Conservation (phyloP, 2,329 filamentous ascomycete species). For the Pyrenochaeta sp. region DNA sequence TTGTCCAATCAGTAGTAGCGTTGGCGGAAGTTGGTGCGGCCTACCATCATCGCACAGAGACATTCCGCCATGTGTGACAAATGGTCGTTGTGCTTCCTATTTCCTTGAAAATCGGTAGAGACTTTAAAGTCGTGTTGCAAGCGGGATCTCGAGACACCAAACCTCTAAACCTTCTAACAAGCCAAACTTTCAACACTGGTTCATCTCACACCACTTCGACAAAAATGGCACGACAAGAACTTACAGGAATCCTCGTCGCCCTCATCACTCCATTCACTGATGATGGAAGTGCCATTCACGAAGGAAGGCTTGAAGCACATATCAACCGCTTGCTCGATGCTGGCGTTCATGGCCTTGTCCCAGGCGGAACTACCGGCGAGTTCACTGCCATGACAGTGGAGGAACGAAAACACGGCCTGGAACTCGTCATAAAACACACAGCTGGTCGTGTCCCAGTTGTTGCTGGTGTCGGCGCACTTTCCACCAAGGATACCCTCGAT, state of each 20-base stretch:
- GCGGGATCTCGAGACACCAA: no score
- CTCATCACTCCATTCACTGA: slow-evolving; percentile 58
- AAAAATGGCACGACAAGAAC: slow-evolving; percentile 23
- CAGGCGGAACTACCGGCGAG: slow-evolving; percentile 60
- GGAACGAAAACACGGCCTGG: slow-evolving; percentile 57
- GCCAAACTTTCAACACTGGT: neutral
- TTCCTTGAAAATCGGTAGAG: neutral
- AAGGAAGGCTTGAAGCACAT: slow-evolving; percentile 50
- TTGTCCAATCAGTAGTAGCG: no score
- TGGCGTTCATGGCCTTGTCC: slow-evolving; percentile 60
- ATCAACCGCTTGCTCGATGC: slow-evolving; percentile 55
- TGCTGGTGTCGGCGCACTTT: slow-evolving; percentile 55
- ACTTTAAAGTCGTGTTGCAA: no score
- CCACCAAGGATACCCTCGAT: slow-evolving; percentile 52
- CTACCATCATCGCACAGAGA: no score
- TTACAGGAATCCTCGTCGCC: slow-evolving; percentile 57
- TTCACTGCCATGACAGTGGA: slow-evolving; percentile 55
- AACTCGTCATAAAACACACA: slow-evolving; percentile 48
- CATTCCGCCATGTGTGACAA: no score
- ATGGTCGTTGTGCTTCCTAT: no score
- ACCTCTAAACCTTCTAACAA: neutral
- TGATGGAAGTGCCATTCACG: slow-evolving; percentile 53
- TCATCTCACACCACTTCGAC: neutral
- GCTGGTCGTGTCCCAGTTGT: slow-evolving; percentile 53
- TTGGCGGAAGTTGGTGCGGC: no score